These are phyloP conservation scores for Chaetomium fimeti DNA, from an alignment of 495 filamentous ascomycete genomes.

Conservation along the genomic window DNA sequence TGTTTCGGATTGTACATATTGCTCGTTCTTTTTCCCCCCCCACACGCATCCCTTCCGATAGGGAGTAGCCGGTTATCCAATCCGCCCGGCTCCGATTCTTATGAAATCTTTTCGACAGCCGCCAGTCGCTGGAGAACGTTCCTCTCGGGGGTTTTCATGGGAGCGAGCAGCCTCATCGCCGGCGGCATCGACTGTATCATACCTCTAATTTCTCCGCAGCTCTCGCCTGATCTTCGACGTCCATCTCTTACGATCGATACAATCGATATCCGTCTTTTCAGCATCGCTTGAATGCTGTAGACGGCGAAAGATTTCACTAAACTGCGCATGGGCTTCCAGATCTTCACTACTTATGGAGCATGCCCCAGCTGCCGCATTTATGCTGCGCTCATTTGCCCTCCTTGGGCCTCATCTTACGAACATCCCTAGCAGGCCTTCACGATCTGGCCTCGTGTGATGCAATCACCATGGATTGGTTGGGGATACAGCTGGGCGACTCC, in stretches of 20 bases:
- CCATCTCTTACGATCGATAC: slow-evolving; percentile 1
- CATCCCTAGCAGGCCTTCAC: not conserved
- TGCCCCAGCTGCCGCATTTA: not conserved
- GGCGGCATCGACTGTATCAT: slow-evolving; percentile 23
- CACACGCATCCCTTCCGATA: slow-evolving; percentile 10
- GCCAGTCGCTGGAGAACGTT: not conserved
- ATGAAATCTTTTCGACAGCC: not conserved
- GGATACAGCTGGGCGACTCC: not conserved
- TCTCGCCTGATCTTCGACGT: slow-evolving; percentile 6
- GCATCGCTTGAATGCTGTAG: not conserved
- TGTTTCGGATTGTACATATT: slow-evolving; percentile 39
- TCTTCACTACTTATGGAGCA: not conserved
- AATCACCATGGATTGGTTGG: not conserved
- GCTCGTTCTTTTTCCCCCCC: slow-evolving; percentile 16
- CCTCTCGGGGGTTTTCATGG: not conserved
- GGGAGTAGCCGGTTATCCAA: not conserved
- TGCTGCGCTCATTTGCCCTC: not conserved
- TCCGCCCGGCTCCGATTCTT: not conserved
- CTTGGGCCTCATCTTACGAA: not conserved
- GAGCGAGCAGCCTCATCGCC: slow-evolving; percentile 2
- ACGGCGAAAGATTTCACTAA: not conserved
- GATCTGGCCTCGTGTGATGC: not conserved
- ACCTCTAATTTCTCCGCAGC: not conserved
- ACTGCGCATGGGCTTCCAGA: not conserved
- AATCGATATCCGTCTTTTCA: slow-evolving; percentile 1